Evolutionary conservation across 2,329 filamentous ascomycete species (phyloP).

Genomic region (Aspergillus uvarum): DNA sequence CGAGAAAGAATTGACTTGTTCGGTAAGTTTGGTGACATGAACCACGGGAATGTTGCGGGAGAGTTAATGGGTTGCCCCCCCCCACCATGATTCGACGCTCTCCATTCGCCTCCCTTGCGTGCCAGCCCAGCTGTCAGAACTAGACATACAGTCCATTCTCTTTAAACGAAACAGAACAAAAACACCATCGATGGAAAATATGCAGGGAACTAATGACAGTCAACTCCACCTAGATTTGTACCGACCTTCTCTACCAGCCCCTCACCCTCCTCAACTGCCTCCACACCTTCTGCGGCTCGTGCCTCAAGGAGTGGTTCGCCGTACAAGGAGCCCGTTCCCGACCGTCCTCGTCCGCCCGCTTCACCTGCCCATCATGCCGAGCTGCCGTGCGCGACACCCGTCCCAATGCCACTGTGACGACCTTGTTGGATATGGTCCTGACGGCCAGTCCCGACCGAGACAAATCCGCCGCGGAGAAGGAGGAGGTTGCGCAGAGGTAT

Average conservation of each 20-base stretch:
- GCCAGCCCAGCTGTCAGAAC: not conserved
- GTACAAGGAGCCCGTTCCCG: conserved; percentile 66
- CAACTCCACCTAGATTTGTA: conserved; percentile 72
- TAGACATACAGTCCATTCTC: not conserved
- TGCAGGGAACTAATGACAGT: no score
- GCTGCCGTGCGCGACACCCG: conserved; percentile 80
- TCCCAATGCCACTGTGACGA: conserved; percentile 87
- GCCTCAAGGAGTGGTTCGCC: conserved; percentile 92
- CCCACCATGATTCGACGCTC: conserved; percentile 8
- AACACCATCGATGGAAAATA: not conserved
- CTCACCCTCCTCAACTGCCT: conserved; percentile 89
- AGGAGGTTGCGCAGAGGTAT: conserved; percentile 73
- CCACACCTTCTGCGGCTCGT: conserved; percentile 94
- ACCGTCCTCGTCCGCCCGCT: conserved; percentile 55
- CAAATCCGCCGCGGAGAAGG: conserved; percentile 69
- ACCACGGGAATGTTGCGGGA: not conserved
- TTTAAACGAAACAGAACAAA: not conserved
- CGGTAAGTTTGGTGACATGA: conserved; percentile 60
- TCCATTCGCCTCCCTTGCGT: not conserved
- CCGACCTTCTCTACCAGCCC: conserved; percentile 87
- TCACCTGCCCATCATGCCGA: conserved; percentile 92
- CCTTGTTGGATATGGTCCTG: conserved; percentile 84
- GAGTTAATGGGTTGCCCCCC: not conserved
- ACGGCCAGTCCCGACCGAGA: conserved; percentile 74
- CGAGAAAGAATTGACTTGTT: conserved; percentile 93